Conservation (phyloP, 2,329 filamentous ascomycete species). For the Pseudonectria foliicola region DNA sequence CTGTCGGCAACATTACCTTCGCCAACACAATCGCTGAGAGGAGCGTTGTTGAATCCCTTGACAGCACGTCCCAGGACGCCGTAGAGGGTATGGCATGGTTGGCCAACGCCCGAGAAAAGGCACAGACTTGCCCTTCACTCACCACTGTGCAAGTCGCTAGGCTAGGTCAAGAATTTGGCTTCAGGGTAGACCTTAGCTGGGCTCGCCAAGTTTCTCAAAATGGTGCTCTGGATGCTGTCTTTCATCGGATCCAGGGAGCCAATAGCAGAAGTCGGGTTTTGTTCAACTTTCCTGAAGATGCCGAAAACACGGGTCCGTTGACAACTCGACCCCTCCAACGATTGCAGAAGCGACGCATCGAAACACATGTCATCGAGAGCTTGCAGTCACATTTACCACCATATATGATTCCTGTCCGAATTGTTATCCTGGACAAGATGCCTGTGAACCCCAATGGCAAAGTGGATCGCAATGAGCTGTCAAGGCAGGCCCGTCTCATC, state of each 20-base stretch:
- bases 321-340: slow-evolving; percentile 12
- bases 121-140: slow-evolving; percentile 3
- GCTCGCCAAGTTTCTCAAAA: slow-evolving; percentile 27
- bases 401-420: slow-evolving; percentile 20
- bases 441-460: slow-evolving; percentile 21
- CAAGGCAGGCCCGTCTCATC: too few species aligned
- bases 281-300: slow-evolving; percentile 7
- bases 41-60: slow-evolving; percentile 10
- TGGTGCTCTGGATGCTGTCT: slow-evolving; percentile 12
- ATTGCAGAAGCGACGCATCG: slow-evolving; percentile 1
- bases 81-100: slow-evolving; percentile 4
- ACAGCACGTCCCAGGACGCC: not conserved
- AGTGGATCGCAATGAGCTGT: slow-evolving; percentile 7
- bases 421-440: slow-evolving; percentile 17
- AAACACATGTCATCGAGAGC: slow-evolving; percentile 1
- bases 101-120: not conserved
- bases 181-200: slow-evolving; percentile 36
- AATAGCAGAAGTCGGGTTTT: not conserved
- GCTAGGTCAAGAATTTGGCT: slow-evolving; percentile 28
- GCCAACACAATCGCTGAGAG: slow-evolving; percentile 24
- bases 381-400: slow-evolving; percentile 1
- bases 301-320: slow-evolving; percentile 3
- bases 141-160: slow-evolving; percentile 11
- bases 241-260: slow-evolving; percentile 13
- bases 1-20: slow-evolving; percentile 16